Percentiles rank a stretch among this genome's conserved stretches.
Evolutionary conservation across 2,329 filamentous ascomycete genomes (phyloP).

Genomic region (Xenoacremonium recifei): DNA sequence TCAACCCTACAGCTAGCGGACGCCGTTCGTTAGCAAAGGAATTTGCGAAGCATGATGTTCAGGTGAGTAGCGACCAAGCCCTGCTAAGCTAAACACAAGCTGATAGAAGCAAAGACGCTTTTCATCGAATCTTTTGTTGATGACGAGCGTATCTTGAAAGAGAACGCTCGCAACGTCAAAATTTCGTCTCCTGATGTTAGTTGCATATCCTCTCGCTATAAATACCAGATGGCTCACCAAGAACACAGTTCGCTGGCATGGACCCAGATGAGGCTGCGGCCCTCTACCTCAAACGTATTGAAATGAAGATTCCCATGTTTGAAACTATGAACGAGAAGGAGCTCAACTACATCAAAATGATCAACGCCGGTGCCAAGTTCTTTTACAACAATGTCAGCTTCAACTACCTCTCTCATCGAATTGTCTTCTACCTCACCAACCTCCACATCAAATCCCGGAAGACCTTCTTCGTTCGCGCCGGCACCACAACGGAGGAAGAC

Average conservation of each 20-base stretch:
- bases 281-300: conserved; percentile 86
- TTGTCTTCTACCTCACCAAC: conserved; percentile 97
- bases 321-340: conserved; percentile 95
- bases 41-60: conserved; percentile 95
- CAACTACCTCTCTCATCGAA: conserved; percentile 92
- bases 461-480: conserved; percentile 89
- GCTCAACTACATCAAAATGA: conserved; percentile 98
- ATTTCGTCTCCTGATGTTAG: conserved; percentile 92
- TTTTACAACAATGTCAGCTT: conserved; percentile 97
- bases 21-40: conserved; percentile 87
- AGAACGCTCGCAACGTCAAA: conserved; percentile 96
- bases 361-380: conserved; percentile 90
- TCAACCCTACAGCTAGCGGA: conserved; percentile 84
- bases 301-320: conserved; percentile 89
- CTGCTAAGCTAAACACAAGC: not conserved
- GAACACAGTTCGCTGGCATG: conserved; percentile 78
- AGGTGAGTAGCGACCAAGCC: conserved; percentile 49
- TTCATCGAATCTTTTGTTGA: conserved; percentile 97
- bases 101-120: conserved; percentile 61
- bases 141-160: conserved; percentile 88
- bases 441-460: conserved; percentile 93
- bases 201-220: conserved; percentile 2
- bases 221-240: conserved; percentile 2
- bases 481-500: conserved; percentile 82
- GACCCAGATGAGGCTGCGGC: conserved; percentile 87